These are phyloP conservation scores for Yarrowia hollandica DNA, from an alignment of 805 yeast species.

Conservation along the genomic window DNA sequence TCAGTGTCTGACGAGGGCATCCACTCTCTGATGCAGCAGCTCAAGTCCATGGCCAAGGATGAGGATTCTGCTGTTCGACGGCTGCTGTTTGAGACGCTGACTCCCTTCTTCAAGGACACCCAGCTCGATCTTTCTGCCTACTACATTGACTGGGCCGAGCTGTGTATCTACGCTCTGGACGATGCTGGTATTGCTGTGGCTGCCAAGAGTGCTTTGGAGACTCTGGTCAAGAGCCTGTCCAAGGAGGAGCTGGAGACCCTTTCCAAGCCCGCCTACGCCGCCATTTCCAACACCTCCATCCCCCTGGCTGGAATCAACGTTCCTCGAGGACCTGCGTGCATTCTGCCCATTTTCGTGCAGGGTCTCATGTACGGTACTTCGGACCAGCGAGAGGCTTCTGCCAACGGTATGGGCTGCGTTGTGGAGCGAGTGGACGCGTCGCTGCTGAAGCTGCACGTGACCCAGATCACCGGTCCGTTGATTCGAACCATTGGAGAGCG, in stretches of 20 bases:
- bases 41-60: constrained; percentile 71
- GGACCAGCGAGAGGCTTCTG: constrained; percentile 81
- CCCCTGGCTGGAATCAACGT: constrained; percentile 64
- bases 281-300: constrained; percentile 64
- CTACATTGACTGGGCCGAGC: constrained; percentile 70
- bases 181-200: constrained; percentile 65
- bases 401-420: constrained; percentile 83
- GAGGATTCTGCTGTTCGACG: constrained; percentile 59
- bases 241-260: constrained; percentile 76
- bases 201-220: constrained; percentile 63
- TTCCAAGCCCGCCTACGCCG: constrained; percentile 76
- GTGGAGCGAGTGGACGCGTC: constrained; percentile 79
- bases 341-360: constrained; percentile 88
- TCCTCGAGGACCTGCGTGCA: constrained; percentile 80
- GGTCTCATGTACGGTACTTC: constrained; percentile 92
- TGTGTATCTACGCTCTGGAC: constrained; percentile 69
- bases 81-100: constrained; percentile 61
- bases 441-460: constrained; percentile 77
- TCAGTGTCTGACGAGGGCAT: constrained; percentile 78
- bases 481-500: constrained; percentile 98
- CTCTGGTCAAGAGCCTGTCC: constrained; percentile 66
- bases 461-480: constrained; percentile 93
- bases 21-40: constrained; percentile 80
- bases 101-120: constrained; percentile 67
- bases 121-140: constrained; percentile 66